Evolutionary conservation across 2,329 filamentous ascomycete genomes (phyloP).

Genomic region (Passalora sequoiae): DNA sequence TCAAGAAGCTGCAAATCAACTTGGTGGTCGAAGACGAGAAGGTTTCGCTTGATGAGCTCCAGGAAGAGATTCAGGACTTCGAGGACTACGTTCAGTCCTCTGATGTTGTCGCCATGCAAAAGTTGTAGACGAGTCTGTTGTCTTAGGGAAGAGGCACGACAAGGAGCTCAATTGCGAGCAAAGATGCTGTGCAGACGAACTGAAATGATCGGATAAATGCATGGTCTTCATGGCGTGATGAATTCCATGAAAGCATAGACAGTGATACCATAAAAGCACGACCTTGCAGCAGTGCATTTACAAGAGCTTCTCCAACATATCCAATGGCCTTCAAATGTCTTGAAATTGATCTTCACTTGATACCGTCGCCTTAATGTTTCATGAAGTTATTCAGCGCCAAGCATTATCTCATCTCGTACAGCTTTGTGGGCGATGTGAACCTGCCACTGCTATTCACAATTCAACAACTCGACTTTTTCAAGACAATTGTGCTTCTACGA

Average conservation of each 20-base stretch:
- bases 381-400: no score
- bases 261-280: conserved; percentile 16
- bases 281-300: conserved; percentile 5
- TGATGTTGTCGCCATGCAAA: conserved; percentile 87
- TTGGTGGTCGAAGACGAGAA: conserved; percentile 96
- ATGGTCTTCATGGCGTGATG: conserved; percentile 18
- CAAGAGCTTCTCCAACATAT: neutral
- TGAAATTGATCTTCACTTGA: no score
- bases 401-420: no score
- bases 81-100: conserved; percentile 97
- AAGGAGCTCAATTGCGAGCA: neutral
- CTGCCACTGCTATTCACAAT: no score
- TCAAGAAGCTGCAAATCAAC: conserved; percentile 99
- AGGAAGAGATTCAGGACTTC: conserved; percentile 76
- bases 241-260: conserved; percentile 16
- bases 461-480: no score
- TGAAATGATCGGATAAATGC: conserved; percentile 6
- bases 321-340: neutral
- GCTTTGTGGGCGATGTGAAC: no score
- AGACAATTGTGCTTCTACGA: no score
- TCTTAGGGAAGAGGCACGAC: conserved; percentile 6
- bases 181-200: conserved; percentile 2
- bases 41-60: conserved; percentile 78
- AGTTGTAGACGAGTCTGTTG: conserved; percentile 59
- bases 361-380: no score